Evolutionary conservation across 2,329 filamentous ascomycete species (phyloP).

Genomic region (Davidsoniella australis): DNA sequence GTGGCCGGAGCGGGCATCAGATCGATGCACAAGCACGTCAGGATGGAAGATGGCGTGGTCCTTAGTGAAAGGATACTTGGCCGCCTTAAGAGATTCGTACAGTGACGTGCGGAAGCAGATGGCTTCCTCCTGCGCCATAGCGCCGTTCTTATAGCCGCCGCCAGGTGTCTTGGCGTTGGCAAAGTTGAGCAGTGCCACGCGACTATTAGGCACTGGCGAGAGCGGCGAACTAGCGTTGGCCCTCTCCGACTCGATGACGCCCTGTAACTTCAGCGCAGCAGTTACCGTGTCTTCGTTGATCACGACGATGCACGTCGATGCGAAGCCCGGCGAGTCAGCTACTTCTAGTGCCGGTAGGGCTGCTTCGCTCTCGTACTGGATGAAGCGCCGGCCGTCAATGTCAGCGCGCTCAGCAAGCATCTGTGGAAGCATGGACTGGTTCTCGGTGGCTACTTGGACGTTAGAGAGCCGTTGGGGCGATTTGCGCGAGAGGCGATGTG

Average conservation of each 20-base stretch:
- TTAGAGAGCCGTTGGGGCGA: background rate
- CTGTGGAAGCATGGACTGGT: background rate
- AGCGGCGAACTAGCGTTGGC: background rate
- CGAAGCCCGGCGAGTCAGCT: background rate
- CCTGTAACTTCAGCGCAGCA: background rate
- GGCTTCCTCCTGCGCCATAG: slow-evolving; percentile 51
- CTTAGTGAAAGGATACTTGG: slow-evolving; percentile 36
- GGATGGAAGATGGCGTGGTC: slow-evolving; percentile 41
- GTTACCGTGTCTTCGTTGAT: slow-evolving; percentile 4
- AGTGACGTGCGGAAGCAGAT: slow-evolving; percentile 47
- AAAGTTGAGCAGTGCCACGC: slow-evolving; percentile 4
- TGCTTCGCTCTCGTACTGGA: background rate
- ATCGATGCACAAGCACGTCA: slow-evolving; percentile 39
- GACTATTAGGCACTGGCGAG: background rate
- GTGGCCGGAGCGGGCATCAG: slow-evolving; percentile 29
- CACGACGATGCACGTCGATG: background rate
- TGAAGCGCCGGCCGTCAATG: background rate
- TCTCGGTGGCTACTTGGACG: background rate
- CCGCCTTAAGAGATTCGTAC: slow-evolving; percentile 26
- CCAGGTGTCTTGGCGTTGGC: slow-evolving; percentile 25
- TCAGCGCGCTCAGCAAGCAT: background rate
- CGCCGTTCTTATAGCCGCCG: slow-evolving; percentile 46
- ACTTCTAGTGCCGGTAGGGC: background rate
- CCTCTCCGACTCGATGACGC: background rate
- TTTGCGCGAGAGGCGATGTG: background rate